Base-by-base conservation (phyloP, 495 filamentous ascomycete genomes). In the Aspergillus cristatus region DNA sequence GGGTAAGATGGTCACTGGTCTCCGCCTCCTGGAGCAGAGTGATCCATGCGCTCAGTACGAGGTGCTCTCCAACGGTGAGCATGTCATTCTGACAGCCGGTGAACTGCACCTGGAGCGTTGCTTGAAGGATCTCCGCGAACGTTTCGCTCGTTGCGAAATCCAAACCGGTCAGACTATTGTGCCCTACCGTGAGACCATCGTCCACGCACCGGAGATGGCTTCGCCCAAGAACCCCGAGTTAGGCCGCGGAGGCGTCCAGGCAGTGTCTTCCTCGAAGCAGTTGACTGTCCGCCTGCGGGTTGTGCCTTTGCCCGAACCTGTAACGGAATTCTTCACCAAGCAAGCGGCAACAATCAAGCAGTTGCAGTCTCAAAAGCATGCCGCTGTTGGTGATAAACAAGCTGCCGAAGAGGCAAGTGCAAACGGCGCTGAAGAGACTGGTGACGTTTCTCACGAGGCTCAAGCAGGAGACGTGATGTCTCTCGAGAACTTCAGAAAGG, bases 11-110 rank as follows among this genome's bases (percentile, higher is more conserved):
- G 84, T 99, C 32, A 71, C 72, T 8, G 91, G 91, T 0, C 70
- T 97, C 36, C 76, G 81, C 39, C 65, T 99, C 34, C 80, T 99
- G 6, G 87, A 94, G 40, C 86, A 94, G 53, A 91, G 86, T 53
- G 91, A 99, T 52, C 90, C 91, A 1, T 97, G 91, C 47, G 93
- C 89, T 12, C 80, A 87, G 54, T 99, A 99, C 49, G 88, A 96
- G 51, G 84, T 93, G 8, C 81, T 97, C 16, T 76, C 82, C 38
- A 95, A 78, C 40, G 91, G 91, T 35, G 91, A 99, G 58, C 93
- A 99, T 63, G 90, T 99, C 34, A 76, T 99, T 14, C 61, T 91
- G 17, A 96, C 93, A 0, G 91, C 91, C 17, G 91, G 91, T 10
- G 91, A 99, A 56, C 58, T 99, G 44, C 91, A 99, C 59, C 67